Evolutionary conservation across 2,329 filamentous ascomycete species (phyloP), one percentile per base, ranked within the genome.

Genomic region (Waltergamsia citrina): DNA sequence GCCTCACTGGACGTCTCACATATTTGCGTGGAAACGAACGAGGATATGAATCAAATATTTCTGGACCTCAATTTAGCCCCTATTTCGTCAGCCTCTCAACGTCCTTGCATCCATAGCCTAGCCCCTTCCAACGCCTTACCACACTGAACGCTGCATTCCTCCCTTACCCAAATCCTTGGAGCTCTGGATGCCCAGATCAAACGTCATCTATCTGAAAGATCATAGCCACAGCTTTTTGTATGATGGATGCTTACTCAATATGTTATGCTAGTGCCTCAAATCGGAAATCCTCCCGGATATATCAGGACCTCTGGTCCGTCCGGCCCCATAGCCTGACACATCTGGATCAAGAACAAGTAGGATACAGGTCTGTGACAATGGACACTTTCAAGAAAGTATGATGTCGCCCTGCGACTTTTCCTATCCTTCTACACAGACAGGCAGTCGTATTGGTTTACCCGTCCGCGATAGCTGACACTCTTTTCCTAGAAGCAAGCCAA

Each of bases 231-330:
- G 12, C 9, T 30, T 11, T n/a, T 15, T 27, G 25, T n/a, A 33
- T 18, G 30, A 71, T 72, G 68, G 67, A 71, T 54, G 63, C 65
- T 63, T 65, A 69, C 54, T 62, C 63, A 19, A 59, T 70, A 45
- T 69, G 60, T 24, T 63, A 53, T 46, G 63, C 59, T 43, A 69
- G 62, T 47, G 50, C 60, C 20, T 51, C 60, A 14, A 54, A 51
- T 32, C 59, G 62, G 42, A 53, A 50, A 36, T 55, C 60, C 18
- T 71, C 67, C 29, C 62, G 56, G 34, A 64, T 71, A 33, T 69
- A 69, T 45, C 63, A 63, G 40, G 68, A 72, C 44, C 56, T 71
- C 17, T 58, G 56, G 41, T 54, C 58, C 17, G 59, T 58, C 33
- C 62, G 57, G 30, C 49, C 56, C 17, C 53, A 55, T 28, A 59